phyloP scores from a whole-genome alignment of 176 grass and related monocot species.

The Musa acuminata region DNA sequence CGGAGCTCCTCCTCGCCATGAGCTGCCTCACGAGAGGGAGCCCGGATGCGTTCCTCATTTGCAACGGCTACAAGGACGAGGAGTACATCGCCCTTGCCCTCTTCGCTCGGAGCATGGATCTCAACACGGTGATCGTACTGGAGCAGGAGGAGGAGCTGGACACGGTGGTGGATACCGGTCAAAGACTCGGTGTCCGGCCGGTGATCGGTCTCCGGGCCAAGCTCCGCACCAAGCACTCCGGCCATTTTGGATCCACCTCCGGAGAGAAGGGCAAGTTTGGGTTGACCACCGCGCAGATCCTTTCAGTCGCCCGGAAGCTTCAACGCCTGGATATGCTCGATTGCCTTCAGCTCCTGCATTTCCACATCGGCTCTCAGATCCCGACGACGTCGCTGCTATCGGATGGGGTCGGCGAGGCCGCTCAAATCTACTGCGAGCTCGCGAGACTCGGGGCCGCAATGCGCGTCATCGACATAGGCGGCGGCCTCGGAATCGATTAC shows the following conservation, averaged over 20 bases:
- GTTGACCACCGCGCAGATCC: constrained; percentile 57
- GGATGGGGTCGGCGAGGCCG: constrained; percentile 80
- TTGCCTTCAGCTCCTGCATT: constrained; percentile 93
- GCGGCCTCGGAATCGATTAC: constrained; percentile 86
- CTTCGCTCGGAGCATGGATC: constrained; percentile 53
- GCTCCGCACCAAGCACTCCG: constrained; percentile 89
- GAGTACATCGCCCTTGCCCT: constrained; percentile 78
- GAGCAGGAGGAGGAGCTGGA: constrained; percentile 98
- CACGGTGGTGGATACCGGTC: constrained; percentile 66
- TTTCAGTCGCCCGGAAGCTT: constrained; percentile 65
- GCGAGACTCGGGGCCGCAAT: constrained; percentile 66
- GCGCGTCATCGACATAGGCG: constrained; percentile 77
- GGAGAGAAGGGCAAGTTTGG: constrained; percentile 97
- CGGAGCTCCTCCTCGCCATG: constrained; percentile 86
- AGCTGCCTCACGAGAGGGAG: constrained; percentile 49
- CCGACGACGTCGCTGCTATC: constrained; percentile 61
- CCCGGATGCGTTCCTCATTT: constrained; percentile 71
- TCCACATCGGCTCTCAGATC: constrained; percentile 98
- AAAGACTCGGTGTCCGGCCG: constrained; percentile 43
- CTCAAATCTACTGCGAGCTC: constrained; percentile 89
- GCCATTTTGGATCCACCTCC: constrained; percentile 86
- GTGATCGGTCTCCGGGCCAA: constrained; percentile 88
- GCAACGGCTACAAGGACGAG: constrained; percentile 92
- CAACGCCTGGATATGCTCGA: constrained; percentile 61
- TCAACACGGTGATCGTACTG: constrained; percentile 79